Base-by-base conservation (phyloP, 306 rosid species). In the Ormosia emarginata region DNA sequence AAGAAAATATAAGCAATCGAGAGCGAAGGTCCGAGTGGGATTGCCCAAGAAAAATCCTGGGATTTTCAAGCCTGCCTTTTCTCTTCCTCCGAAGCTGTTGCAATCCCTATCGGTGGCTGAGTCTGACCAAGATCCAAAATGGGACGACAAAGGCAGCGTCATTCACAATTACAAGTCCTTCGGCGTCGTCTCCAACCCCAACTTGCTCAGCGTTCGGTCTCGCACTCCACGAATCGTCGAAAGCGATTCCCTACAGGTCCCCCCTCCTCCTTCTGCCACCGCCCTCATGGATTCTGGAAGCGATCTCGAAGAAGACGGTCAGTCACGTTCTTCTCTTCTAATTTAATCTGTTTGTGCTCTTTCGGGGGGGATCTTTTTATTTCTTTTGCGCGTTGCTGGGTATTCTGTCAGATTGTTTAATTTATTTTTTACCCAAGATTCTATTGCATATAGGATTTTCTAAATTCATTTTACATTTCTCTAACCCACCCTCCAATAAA, bases 231-330 rank as follows among this genome's bases (percentile, higher is more conserved):
- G 85, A 78, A 52, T 92, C 67, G 56, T 92, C 11, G 86, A 92
- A 62, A 84, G 75, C 79, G 88, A 86, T 55, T 81, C 85, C 59
- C 91, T 83, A 30, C 88, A 89, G 77, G 87, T 77, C 36, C 92
- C 88, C 0, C 55, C 37, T 37, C 75, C 87, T 4, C 18, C 47
- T 59, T 5, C 66, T 4, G 39, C 50, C 3, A 46, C 87, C 39
- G 78, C 81, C 32, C 80, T 52, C 8, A 1, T 12, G 5, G 86
- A 93, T 83, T 47, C 90, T 58, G 97, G 96, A 8, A 93, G 97
- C 72, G 98, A 95, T 7, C 87, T 92, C 67, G 99, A 93, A 84
- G 99, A 95, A 79, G 97, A 95, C 83, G 98, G 99, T 95, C 7
- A 67, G 86, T 87, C 34, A 30, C 36, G 15, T 57, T 13, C 14